Evolutionary conservation across 441 rosid genomes (phyloP).

Genomic region (Cnidoscolus chayamansa): DNA sequence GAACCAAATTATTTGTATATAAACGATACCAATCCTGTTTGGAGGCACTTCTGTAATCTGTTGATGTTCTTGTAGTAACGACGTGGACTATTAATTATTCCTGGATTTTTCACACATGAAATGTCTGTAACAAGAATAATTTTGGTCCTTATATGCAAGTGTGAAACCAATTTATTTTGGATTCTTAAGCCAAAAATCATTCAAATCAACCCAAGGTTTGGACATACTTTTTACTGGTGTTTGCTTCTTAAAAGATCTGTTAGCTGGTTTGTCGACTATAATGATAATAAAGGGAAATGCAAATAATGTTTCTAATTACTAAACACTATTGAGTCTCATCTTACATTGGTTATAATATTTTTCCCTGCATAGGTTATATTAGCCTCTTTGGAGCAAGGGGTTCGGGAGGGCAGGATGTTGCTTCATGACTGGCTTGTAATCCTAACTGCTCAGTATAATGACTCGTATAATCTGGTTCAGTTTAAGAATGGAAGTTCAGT

Average conservation of each 20-base stretch:
- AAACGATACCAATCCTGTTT: not conserved
- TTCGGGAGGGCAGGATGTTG: slow-evolving; percentile 86
- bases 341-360: slow-evolving; percentile 4
- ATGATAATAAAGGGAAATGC: not conserved
- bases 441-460: slow-evolving; percentile 82
- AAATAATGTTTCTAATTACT: not conserved
- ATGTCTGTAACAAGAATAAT: not conserved
- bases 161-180: not conserved
- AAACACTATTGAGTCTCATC: not conserved
- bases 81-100: not conserved
- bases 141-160: not conserved
- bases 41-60: not conserved
- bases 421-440: slow-evolving; percentile 98
- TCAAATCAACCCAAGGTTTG: not conserved
- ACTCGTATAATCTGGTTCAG: slow-evolving; percentile 59
- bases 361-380: slow-evolving; percentile 58
- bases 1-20: not conserved
- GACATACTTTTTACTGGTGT: not conserved
- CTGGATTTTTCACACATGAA: not conserved
- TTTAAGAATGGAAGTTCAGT: slow-evolving; percentile 56
- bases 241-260: not conserved
- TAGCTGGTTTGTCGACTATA: not conserved
- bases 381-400: slow-evolving; percentile 88
- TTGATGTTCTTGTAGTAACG: not conserved
- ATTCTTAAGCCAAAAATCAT: not conserved